These are phyloP conservation scores for Phytopythium chamaehyphon DNA, from an alignment of 352 stramenopile species.

Conservation along the genomic window DNA sequence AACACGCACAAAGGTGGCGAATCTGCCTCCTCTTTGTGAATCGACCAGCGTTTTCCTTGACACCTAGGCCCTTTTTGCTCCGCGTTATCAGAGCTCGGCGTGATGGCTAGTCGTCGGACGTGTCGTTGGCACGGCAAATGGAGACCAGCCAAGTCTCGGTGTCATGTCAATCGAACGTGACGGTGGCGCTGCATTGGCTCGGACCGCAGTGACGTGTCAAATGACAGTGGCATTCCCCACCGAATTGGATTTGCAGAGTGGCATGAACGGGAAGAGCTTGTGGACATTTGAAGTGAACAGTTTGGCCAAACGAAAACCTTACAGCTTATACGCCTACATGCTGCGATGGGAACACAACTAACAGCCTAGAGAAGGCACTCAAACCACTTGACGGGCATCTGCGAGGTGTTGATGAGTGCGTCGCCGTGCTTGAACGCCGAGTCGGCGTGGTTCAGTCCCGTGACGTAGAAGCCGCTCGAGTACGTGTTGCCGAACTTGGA, in stretches of 20 bases:
- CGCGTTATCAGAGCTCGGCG: neutral
- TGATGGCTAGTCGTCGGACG: neutral
- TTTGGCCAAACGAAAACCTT: no score
- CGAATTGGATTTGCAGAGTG: no score
- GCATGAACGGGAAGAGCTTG: no score
- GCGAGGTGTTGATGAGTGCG: constrained; percentile 31
- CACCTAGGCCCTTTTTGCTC: neutral
- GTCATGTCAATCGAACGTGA: neutral
- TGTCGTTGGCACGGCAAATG: neutral
- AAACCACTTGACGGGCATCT: constrained; percentile 72
- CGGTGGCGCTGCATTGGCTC: neutral
- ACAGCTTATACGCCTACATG: no score
- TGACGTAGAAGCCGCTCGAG: constrained; percentile 45
- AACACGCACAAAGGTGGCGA: no score
- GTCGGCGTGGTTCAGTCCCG: constrained; percentile 63
- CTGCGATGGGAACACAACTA: no score
- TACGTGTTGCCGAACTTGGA: constrained; percentile 38
- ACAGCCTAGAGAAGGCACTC: constrained; percentile 49
- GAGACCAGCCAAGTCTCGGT: neutral
- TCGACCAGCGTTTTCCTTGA: no score
- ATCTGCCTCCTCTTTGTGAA: no score
- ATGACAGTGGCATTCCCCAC: no score
- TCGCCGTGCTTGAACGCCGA: constrained; percentile 58
- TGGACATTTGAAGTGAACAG: no score
- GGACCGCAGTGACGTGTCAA: no score